phyloP scores from a whole-genome alignment of 2,329 filamentous ascomycete genomes.

The Talaromyces marneffei region DNA sequence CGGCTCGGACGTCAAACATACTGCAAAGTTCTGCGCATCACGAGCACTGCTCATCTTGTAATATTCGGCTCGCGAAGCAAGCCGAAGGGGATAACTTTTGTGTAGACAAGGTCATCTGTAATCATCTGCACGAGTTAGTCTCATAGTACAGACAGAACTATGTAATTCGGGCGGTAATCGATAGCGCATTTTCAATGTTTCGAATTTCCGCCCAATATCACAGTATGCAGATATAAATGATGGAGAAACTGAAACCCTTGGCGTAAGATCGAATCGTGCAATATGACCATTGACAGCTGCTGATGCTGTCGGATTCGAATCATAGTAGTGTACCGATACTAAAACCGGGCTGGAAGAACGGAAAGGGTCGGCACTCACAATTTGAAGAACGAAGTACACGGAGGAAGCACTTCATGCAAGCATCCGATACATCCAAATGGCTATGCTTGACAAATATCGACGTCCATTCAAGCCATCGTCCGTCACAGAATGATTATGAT shows the following conservation, averaged over 20 bases:
- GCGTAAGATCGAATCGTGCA: not conserved
- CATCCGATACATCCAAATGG: not conserved
- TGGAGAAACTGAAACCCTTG: not conserved
- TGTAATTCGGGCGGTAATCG: not conserved
- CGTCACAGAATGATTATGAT: too few relatives aligned
- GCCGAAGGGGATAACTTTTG: constrained; percentile 1
- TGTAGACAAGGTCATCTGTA: not conserved
- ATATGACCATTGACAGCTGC: not conserved
- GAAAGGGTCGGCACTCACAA: not conserved
- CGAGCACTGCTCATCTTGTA: constrained; percentile 35
- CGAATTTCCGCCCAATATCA: not conserved
- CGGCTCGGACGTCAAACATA: constrained; percentile 20
- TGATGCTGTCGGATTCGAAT: not conserved
- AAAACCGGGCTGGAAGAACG: not conserved
- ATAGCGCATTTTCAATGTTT: not conserved
- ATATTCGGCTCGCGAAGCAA: constrained; percentile 6
- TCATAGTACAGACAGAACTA: not conserved
- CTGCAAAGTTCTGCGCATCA: constrained; percentile 38
- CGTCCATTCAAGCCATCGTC: not conserved
- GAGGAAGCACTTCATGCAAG: not conserved
- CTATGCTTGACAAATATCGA: not conserved
- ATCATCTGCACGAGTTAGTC: not conserved
- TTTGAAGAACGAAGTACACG: not conserved
- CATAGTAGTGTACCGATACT: not conserved
- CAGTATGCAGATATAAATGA: not conserved